Evolutionary conservation across 2,329 filamentous ascomycete genomes (phyloP).

Genomic region (Sporothrix mexicana): DNA sequence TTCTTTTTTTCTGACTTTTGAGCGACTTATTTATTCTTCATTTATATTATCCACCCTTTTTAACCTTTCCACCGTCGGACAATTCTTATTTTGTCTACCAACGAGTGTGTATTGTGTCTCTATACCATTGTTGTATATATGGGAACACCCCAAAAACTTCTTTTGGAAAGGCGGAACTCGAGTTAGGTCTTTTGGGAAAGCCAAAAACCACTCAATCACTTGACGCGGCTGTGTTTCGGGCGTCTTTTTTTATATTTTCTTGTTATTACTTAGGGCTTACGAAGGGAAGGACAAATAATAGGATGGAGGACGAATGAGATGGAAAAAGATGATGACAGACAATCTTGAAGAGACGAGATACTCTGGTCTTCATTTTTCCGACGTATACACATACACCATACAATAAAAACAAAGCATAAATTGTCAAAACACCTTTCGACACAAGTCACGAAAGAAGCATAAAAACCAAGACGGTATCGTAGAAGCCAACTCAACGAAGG

Average conservation of each 20-base stretch:
- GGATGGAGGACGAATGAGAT: neutral
- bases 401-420: slow-evolving; percentile 10
- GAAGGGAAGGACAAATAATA: neutral
- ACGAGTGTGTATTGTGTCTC: neutral
- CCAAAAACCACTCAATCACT: neutral
- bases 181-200: neutral
- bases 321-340: neutral
- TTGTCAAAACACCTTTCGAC: neutral
- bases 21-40: slow-evolving; percentile 18
- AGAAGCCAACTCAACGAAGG: no score
- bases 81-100: no score
- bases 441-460: no score
- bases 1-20: slow-evolving; percentile 5
- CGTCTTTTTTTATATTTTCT: slow-evolving; percentile 2
- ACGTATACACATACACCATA: neutral
- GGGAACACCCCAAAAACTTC: slow-evolving; percentile 2
- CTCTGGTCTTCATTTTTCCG: neutral
- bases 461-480: no score
- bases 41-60: neutral
- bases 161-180: neutral
- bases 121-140: slow-evolving; percentile 26
- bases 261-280: neutral
- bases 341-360: neutral
- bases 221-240: neutral
- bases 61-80: neutral